Conservation (phyloP, 495 filamentous ascomycete genomes). For the Melanomma pulvis-pyrius region DNA sequence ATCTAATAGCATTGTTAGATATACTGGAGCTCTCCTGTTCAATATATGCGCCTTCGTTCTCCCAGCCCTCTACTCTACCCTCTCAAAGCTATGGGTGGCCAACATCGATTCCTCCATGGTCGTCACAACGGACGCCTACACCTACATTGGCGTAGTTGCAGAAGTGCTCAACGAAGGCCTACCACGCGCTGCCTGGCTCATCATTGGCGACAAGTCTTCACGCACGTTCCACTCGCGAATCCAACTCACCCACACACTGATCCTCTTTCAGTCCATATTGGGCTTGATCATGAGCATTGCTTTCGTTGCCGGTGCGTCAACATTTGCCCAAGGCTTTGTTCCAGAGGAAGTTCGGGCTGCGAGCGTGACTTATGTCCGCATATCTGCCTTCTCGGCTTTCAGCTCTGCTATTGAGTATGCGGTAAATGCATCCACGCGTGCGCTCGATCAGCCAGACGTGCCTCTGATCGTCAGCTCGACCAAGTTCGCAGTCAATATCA, state of each 20-base stretch:
- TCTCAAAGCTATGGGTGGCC: slow-evolving; percentile 75
- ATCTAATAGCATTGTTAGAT: slow-evolving; percentile 41
- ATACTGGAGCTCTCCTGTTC: slow-evolving; percentile 61
- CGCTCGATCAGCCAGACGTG: slow-evolving; percentile 73
- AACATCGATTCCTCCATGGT: slow-evolving; percentile 66
- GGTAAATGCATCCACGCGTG: slow-evolving; percentile 62
- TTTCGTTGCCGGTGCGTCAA: slow-evolving; percentile 58
- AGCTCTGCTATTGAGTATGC: slow-evolving; percentile 67
- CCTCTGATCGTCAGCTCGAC: slow-evolving; percentile 67
- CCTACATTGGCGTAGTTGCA: slow-evolving; percentile 64
- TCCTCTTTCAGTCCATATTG: slow-evolving; percentile 59
- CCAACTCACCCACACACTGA: slow-evolving; percentile 64
- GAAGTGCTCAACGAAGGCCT: slow-evolving; percentile 77
- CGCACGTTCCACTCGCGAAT: slow-evolving; percentile 58
- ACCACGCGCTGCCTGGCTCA: slow-evolving; percentile 67
- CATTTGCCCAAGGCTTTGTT: slow-evolving; percentile 65
- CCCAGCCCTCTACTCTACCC: slow-evolving; percentile 69
- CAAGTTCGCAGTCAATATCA: slow-evolving; percentile 68
- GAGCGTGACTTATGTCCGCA: slow-evolving; percentile 67
- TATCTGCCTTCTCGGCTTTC: slow-evolving; percentile 63
- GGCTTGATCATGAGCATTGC: slow-evolving; percentile 64
- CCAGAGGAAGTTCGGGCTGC: slow-evolving; percentile 58
- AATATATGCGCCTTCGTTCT: slow-evolving; percentile 67
- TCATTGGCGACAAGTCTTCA: slow-evolving; percentile 68
- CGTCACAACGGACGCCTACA: slow-evolving; percentile 69